Base-by-base conservation (phyloP, 192 early-diverging fungal species). In the Coemansia sp. region DNA sequence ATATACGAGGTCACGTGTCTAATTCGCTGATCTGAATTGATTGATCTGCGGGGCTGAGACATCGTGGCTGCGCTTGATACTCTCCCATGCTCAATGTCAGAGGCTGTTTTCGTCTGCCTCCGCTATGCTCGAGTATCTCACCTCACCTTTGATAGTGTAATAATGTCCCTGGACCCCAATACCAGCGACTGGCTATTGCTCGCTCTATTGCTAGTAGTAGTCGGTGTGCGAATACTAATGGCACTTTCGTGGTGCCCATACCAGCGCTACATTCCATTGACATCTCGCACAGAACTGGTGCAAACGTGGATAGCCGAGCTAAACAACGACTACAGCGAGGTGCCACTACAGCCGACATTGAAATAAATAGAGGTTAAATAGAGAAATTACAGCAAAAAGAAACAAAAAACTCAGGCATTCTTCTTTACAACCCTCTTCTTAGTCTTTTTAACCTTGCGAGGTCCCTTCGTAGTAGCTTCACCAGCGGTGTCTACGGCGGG, bases 351-450 rank as follows among this genome's bases (percentile, higher is more conserved):
- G 35, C 20, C 18, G 37, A 23, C 37, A 35, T 21, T 26, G 21
- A 34, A 9, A 61, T 55, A 24, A 33, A 34, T 10, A 6, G 16
- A n/a, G 28, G 26, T n/a, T n/a, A 39, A 42, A 67, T 20, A 74
- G 59, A 37, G 11, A 20, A 56, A 56, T 34, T 34, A 21, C 37
- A 62, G 37, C 24, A 61, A 14, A 62, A 10, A 62, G 43, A 66
- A 66, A 60, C 53, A 64, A 31, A 31, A 45, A 55, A 62, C 33
- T 38, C 50, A 61, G 20, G 65, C 26, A 24, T 38, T 53, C 65
- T 77, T 77, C 65, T 77, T 77, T 50, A 77, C 69, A 18, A 71
- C 61, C 18, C 68, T 69, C 60, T 71, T 76, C 64, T 76, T 77
- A 18, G 65, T 64, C 65, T 77, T 77, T 57, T 77, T 77, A 61